Conservation (phyloP, 2,329 filamentous ascomycete genomes). For the Fusarium xylarioides region DNA sequence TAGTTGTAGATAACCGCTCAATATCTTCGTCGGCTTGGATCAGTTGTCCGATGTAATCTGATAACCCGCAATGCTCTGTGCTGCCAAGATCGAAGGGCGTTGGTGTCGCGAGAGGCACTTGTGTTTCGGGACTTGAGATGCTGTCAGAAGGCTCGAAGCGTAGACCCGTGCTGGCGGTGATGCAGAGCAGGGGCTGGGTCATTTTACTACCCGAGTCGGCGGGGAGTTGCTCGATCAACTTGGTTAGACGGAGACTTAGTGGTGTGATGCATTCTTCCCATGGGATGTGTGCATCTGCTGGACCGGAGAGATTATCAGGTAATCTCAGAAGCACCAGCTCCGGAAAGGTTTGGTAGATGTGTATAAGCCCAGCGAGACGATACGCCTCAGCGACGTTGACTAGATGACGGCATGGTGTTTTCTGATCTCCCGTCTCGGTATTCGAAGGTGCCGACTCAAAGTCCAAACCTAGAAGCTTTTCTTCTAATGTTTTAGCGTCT, state of each 20-base stretch:
- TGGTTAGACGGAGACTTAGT: constrained; percentile 42
- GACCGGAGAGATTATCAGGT: constrained; percentile 21
- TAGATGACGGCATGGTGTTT: constrained; percentile 44
- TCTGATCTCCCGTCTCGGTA: constrained; percentile 44
- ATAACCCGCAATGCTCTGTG: constrained; percentile 23
- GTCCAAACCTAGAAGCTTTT: constrained; percentile 45
- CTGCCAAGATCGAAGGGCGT: neutral
- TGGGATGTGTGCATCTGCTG: constrained; percentile 19
- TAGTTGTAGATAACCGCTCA: neutral
- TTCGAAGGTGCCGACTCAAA: constrained; percentile 21
- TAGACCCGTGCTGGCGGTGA: constrained; percentile 47
- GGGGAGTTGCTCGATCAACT: constrained; percentile 45
- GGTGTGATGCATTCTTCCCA: constrained; percentile 49
- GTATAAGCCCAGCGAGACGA: constrained; percentile 48
- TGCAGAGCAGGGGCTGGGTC: constrained; percentile 48
- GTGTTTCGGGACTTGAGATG: neutral
- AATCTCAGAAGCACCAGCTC: constrained; percentile 45
- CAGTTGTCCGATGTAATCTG: constrained; percentile 20
- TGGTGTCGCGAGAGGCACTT: neutral
- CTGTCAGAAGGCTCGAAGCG: constrained; percentile 14
- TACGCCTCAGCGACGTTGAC: constrained; percentile 50
- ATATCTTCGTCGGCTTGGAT: constrained; percentile 28
- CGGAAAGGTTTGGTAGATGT: constrained; percentile 52
- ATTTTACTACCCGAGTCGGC: constrained; percentile 47
- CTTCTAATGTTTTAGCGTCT: constrained; percentile 46